These are phyloP conservation scores for Wickerhamomyces canadensis DNA, from an alignment of 805 yeast genomes.

Conservation along the genomic window DNA sequence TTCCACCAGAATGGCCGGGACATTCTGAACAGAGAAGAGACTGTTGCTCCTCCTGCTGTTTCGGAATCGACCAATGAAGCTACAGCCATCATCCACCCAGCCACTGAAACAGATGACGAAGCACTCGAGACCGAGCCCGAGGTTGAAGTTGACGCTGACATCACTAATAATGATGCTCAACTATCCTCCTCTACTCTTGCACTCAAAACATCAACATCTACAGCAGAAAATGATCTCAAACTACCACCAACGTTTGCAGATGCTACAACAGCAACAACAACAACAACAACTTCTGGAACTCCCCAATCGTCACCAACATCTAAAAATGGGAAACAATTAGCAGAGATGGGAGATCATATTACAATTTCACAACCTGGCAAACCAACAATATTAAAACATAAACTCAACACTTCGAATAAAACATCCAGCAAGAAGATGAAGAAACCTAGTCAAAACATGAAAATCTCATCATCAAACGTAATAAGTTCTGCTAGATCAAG, in stretches of 20 bases:
- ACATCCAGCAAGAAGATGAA: conserved; percentile 3
- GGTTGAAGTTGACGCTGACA: too few species aligned
- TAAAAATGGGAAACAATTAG: not conserved
- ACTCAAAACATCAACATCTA: too few species aligned
- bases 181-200: too few species aligned
- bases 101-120: too few species aligned
- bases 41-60: too few species aligned
- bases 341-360: not conserved
- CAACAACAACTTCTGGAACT: not conserved
- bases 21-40: too few species aligned
- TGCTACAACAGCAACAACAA: not conserved
- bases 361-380: not conserved
- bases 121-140: too few species aligned
- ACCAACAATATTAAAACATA: conserved; percentile 1
- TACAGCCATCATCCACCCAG: too few species aligned
- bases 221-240: not conserved
- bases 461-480: conserved; percentile 8
- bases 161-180: too few species aligned
- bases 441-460: conserved; percentile 12
- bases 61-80: too few species aligned
- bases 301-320: not conserved
- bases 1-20: too few species aligned
- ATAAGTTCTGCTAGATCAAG: conserved; percentile 33
- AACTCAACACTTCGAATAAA: not conserved
- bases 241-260: too few species aligned